Evolutionary conservation across 2,329 filamentous ascomycete species (phyloP), one percentile per base, ranked within the genome.

Genomic region (Diaporthe australafricana): DNA sequence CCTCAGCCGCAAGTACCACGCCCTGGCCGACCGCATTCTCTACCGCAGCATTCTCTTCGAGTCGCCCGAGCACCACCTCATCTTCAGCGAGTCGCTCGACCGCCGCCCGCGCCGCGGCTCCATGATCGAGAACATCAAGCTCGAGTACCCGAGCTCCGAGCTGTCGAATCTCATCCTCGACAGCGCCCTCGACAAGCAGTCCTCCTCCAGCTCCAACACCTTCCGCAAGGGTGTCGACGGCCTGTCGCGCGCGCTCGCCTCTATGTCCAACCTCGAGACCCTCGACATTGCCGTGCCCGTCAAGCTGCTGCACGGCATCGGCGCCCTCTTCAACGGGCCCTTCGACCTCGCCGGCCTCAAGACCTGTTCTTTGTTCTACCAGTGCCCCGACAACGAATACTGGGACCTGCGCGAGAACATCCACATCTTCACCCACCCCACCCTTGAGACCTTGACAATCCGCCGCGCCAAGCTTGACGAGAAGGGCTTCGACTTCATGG

Each of bases 341-440:
- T 87, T 87, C 72, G 85, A 87, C 77, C 77, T 87, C 65, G 84
- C 85, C 56, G 86, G 83, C 72, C 80, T 87, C 30, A 83, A 83
- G 75, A 79, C 81, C 3, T 87, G 85, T 79, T 83, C 80, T 2
- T 77, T 87, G 42, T 87, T 83, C 77, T 87, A 87, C 74, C 84
- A 87, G 75, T 79, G 79, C 73, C 79, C 81, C 17, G 79, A 83
- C 66, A 79, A 83, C 63, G 78, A 79, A 12, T 87, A 87, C 76
- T 87, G 85, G 85, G 85, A 87, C 74, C 79, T 87, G 48, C 84
- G 83, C 71, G 84, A 86, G 72, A 87, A 86, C 74, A 87, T 87
- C 57, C 84, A 87, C 78, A 85, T 87, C 65, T 87, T 87, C 72
- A 80, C 83, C 4, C 85, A 87, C 62, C 85, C 85, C 0, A 85